These are phyloP conservation scores for Pachysandra terminalis DNA, from an alignment of 164 flowering plant species.

Conservation along the genomic window DNA sequence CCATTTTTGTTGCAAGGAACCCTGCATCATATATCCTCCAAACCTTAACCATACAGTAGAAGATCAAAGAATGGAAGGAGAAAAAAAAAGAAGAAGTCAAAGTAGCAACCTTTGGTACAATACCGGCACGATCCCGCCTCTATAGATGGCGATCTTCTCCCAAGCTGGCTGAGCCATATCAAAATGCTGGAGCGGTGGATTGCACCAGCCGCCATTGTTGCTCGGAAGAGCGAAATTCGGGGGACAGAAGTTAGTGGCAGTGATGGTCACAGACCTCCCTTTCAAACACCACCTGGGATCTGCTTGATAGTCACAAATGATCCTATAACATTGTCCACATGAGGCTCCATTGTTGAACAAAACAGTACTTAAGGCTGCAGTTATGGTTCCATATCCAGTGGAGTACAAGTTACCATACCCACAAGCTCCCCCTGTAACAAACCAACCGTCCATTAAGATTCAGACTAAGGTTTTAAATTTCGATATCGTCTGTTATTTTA, in stretches of 20 bases:
- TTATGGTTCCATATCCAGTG: constrained; percentile 58
- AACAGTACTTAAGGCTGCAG: constrained; percentile 82
- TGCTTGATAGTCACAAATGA: constrained; percentile 51
- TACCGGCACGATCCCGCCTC: constrained; percentile 86
- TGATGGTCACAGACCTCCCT: constrained; percentile 67
- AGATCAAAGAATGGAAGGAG: no score
- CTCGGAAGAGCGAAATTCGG: constrained; percentile 74
- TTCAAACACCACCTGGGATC: constrained; percentile 66
- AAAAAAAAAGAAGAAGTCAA: no score
- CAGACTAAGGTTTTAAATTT: no score
- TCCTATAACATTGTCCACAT: constrained; percentile 76
- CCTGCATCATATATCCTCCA: constrained; percentile 35
- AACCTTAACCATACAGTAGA: background rate
- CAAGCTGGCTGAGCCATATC: constrained; percentile 98
- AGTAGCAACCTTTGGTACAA: constrained; percentile 61
- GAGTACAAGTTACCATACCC: constrained; percentile 72
- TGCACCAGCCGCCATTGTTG: constrained; percentile 93
- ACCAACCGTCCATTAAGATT: constrained; percentile 5
- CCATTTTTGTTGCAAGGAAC: constrained; percentile 82
- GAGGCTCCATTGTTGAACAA: constrained; percentile 79
- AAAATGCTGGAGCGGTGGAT: constrained; percentile 83
- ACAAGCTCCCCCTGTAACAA: constrained; percentile 63
- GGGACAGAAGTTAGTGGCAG: constrained; percentile 94
- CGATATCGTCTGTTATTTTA: no score
- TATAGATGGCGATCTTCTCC: constrained; percentile 76